phyloP scores from a whole-genome alignment of 768 basidiomycete genomes.

The Suillus luteus region DNA sequence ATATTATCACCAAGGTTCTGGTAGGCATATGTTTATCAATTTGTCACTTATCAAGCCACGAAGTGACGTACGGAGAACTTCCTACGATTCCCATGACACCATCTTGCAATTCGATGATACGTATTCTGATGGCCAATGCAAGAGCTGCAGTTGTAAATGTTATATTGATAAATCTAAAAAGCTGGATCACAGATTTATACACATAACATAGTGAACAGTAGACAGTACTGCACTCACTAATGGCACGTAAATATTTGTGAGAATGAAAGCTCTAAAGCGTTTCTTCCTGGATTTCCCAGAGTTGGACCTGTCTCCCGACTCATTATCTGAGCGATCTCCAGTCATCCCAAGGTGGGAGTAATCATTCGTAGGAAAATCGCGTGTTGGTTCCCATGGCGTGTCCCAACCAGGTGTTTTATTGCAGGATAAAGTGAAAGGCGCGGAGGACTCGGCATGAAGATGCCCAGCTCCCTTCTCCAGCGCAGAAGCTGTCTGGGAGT shows the following conservation, averaged over 20 bases:
- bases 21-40: neutral
- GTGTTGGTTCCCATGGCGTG: slow-evolving; percentile 50
- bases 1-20: slow-evolving; percentile 83
- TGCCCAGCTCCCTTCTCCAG: neutral
- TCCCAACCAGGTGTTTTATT: slow-evolving; percentile 67
- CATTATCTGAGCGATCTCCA: slow-evolving; percentile 25
- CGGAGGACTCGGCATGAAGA: slow-evolving; percentile 11
- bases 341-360: slow-evolving; percentile 18
- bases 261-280: slow-evolving; percentile 62
- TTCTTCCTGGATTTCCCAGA: slow-evolving; percentile 42
- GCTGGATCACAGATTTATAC: slow-evolving; percentile 41
- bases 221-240: slow-evolving; percentile 49
- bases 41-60: neutral
- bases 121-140: slow-evolving; percentile 77
- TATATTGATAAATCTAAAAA: slow-evolving; percentile 85
- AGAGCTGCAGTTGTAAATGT: slow-evolving; percentile 79
- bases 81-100: slow-evolving; percentile 72
- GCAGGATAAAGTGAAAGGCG: slow-evolving; percentile 54
- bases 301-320: slow-evolving; percentile 32
- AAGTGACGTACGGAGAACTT: slow-evolving; percentile 67
- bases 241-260: slow-evolving; percentile 78
- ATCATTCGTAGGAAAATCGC: slow-evolving; percentile 16
- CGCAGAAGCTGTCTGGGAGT: neutral
- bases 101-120: slow-evolving; percentile 52
- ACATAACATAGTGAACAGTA: slow-evolving; percentile 3